Conservation (phyloP, 169 alveolate genomes). For the Babesia sp. region DNA sequence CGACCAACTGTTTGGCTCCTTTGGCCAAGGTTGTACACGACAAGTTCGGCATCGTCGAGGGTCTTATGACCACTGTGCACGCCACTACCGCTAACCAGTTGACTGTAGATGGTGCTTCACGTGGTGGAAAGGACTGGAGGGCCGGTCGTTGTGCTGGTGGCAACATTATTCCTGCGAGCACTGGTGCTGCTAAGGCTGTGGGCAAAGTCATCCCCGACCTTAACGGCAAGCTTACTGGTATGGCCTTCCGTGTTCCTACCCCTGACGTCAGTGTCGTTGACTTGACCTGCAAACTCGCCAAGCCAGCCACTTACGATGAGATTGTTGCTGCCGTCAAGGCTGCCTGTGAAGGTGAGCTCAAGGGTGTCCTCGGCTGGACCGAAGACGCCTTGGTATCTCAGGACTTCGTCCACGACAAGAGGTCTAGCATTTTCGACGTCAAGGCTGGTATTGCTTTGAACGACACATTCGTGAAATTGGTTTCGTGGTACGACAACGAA, state of each 20-base stretch:
- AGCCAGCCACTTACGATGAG: conserved; percentile 94
- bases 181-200: conserved; percentile 99
- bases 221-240: conserved; percentile 99
- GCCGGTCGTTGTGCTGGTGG: conserved; percentile 98
- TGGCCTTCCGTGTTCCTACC: conserved; percentile 99
- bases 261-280: conserved; percentile 99
- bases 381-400: conserved; percentile 97
- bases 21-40: conserved; percentile 97
- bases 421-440: conserved; percentile 94
- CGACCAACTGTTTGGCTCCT: conserved; percentile 99
- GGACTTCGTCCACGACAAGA: conserved; percentile 93
- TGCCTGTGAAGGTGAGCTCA: conserved; percentile 92
- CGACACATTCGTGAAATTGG: conserved; percentile 95
- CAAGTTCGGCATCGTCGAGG: conserved; percentile 97
- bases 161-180: conserved; percentile 98
- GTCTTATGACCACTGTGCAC: conserved; percentile 99
- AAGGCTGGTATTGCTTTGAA: conserved; percentile 97
- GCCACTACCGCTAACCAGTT: conserved; percentile 98
- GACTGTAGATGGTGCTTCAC: conserved; percentile 99
- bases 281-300: conserved; percentile 93
- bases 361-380: conserved; percentile 95
- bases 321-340: conserved; percentile 91
- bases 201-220: conserved; percentile 97
- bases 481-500: conserved; percentile 98
- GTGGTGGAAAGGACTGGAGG: conserved; percentile 99